Percentiles rank a stretch among this genome's conserved stretches.
phyloP scores from a whole-genome alignment of 208 protist species.

The Leishmania amazonensis region DNA sequence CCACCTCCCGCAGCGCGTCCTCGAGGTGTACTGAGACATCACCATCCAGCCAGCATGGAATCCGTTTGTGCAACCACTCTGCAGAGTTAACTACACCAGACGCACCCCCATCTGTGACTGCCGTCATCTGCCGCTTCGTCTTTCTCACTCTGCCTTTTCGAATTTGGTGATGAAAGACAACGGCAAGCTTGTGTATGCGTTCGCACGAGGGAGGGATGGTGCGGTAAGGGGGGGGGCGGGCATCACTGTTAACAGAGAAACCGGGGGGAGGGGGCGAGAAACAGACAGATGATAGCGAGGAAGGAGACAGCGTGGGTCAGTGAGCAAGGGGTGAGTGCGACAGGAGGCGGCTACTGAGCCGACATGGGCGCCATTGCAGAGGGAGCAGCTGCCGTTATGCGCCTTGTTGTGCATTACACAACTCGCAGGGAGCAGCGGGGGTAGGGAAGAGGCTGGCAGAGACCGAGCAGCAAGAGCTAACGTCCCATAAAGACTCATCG shows the following conservation, averaged over 20 bases:
- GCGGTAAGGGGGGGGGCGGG: background rate
- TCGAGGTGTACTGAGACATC: background rate
- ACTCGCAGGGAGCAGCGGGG: background rate
- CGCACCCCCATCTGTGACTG: background rate
- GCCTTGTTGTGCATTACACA: background rate
- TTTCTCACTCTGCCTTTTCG: background rate
- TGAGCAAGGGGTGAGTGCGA: background rate
- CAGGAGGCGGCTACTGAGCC: background rate
- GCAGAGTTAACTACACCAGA: constrained; percentile 3
- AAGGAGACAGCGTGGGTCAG: background rate
- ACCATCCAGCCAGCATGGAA: constrained; percentile 11
- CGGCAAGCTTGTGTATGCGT: background rate
- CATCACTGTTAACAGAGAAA: background rate
- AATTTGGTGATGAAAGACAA: background rate
- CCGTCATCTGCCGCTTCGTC: background rate
- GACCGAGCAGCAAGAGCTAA: background rate
- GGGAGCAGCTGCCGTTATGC: background rate
- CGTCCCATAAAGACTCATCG: background rate
- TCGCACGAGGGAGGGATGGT: background rate
- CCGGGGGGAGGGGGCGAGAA: background rate
- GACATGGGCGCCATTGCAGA: background rate
- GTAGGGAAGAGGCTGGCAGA: background rate
- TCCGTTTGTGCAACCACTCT: constrained; percentile 5
- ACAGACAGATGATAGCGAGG: background rate
- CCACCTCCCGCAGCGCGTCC: background rate